These are phyloP conservation scores for Cercospora zeina DNA, from an alignment of 2,329 filamentous ascomycete species.

Conservation along the genomic window DNA sequence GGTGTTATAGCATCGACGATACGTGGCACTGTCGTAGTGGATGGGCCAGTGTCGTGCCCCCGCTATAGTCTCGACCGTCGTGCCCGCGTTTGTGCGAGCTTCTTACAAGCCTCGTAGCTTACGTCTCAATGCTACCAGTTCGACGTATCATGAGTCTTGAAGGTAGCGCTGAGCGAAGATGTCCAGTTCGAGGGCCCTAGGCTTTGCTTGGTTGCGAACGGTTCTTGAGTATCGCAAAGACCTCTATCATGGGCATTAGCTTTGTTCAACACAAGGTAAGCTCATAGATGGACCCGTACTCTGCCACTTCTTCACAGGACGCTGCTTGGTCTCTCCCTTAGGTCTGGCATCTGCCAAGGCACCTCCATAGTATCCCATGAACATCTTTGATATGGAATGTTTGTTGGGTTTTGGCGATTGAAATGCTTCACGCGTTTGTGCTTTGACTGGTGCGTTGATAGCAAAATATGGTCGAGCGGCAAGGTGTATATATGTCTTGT, in stretches of 20 bases:
- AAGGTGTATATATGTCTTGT: neutral
- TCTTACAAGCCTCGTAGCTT: neutral
- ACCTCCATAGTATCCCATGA: conserved; percentile 9
- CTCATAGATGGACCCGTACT: neutral
- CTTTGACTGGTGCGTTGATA: neutral
- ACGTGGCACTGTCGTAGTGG: neutral
- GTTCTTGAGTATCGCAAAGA: conserved; percentile 2
- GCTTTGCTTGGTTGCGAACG: conserved; percentile 13
- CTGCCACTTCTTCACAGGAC: neutral
- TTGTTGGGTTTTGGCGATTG: neutral
- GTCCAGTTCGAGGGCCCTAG: neutral
- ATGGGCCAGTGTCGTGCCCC: neutral
- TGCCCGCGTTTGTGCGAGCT: neutral
- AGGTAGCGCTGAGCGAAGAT: neutral
- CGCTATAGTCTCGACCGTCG: neutral
- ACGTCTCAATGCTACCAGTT: neutral
- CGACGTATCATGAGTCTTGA: neutral
- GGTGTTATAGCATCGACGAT: neutral
- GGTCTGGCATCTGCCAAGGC: conserved; percentile 10
- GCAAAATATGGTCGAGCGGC: neutral
- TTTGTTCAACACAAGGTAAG: neutral
- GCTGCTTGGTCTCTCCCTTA: neutral
- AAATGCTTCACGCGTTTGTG: neutral
- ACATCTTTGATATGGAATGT: neutral
- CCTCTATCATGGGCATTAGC: neutral